Evolutionary conservation across 768 basidiomycete species (phyloP).

Genomic region (Suillus subaureus): DNA sequence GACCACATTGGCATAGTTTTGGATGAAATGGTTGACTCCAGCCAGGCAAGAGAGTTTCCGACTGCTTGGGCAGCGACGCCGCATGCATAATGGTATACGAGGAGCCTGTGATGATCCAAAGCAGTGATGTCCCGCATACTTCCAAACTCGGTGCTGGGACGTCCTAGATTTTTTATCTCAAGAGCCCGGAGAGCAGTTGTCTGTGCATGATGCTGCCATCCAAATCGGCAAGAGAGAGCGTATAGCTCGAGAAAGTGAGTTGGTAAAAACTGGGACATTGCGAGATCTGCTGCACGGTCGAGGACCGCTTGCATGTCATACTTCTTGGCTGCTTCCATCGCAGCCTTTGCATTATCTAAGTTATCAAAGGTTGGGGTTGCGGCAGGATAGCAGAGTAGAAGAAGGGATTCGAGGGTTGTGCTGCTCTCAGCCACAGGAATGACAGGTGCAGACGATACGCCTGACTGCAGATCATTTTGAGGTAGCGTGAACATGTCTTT

Average conservation of each 20-base stretch:
- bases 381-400: slow-evolving; percentile 43
- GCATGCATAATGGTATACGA: slow-evolving; percentile 44
- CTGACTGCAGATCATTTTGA: slow-evolving; percentile 15
- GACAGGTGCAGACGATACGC: slow-evolving; percentile 25
- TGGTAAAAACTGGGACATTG: slow-evolving; percentile 11
- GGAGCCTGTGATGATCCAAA: slow-evolving; percentile 42
- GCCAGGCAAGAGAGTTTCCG: neutral
- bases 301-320: slow-evolving; percentile 29
- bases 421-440: slow-evolving; percentile 44
- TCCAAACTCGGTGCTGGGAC: slow-evolving; percentile 24
- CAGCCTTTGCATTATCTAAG: slow-evolving; percentile 16
- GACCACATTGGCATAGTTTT: too few species aligned
- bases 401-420: slow-evolving; percentile 36
- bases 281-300: slow-evolving; percentile 17
- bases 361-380: slow-evolving; percentile 1
- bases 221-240: slow-evolving; percentile 28
- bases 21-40: too few species aligned
- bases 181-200: slow-evolving; percentile 27
- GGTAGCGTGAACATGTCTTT: slow-evolving; percentile 27
- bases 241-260: slow-evolving; percentile 26
- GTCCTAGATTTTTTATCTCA: slow-evolving; percentile 9
- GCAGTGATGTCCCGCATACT: slow-evolving; percentile 46
- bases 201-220: slow-evolving; percentile 21
- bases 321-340: slow-evolving; percentile 21
- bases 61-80: slow-evolving; percentile 21